A percentile compares a stretch with the other conserved stretches of the same genome.
phyloP scores from a whole-genome alignment of 352 stramenopile species.

The Peronosclerospora sorghi region DNA sequence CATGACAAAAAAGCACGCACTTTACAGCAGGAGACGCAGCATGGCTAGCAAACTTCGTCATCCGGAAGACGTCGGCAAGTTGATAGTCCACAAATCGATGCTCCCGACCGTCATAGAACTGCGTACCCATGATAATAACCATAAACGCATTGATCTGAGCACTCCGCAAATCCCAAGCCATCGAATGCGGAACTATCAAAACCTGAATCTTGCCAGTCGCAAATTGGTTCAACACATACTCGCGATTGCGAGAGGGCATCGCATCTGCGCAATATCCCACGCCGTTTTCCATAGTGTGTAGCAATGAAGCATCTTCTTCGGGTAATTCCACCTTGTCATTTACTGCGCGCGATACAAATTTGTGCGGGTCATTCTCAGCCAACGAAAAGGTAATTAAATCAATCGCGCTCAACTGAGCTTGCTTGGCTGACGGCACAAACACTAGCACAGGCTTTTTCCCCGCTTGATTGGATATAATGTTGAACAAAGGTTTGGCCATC shows the following conservation, averaged over 20 bases:
- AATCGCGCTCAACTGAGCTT: conserved; percentile 97
- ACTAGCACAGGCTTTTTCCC: conserved; percentile 88
- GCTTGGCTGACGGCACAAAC: conserved; percentile 96
- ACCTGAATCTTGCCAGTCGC: conserved; percentile 81
- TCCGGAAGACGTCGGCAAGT: conserved; percentile 95
- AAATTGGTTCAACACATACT: conserved; percentile 87
- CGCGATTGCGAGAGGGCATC: conserved; percentile 86
- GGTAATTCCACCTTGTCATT: conserved; percentile 33
- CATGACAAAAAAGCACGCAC: conserved; percentile 94
- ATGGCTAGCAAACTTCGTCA: conserved; percentile 88
- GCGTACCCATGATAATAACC: conserved; percentile 96
- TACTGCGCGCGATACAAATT: conserved; percentile 36
- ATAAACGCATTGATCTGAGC: conserved; percentile 78
- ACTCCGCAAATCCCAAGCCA: conserved; percentile 87
- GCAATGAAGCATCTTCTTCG: conserved; percentile 84
- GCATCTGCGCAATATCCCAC: conserved; percentile 94
- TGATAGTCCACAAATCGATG: conserved; percentile 96
- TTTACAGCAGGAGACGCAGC: conserved; percentile 56
- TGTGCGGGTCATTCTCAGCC: conserved; percentile 67
- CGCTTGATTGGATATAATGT: conserved; percentile 84
- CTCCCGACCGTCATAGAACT: conserved; percentile 94
- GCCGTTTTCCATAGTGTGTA: conserved; percentile 89
- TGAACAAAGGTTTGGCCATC: conserved; percentile 98
- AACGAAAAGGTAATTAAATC: conserved; percentile 96
- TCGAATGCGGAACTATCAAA: conserved; percentile 89